A percentile compares a stretch with the other conserved stretches of the same genome.
Conservation (phyloP, 2,329 filamentous ascomycete species). For the Monilinia polystroma region DNA sequence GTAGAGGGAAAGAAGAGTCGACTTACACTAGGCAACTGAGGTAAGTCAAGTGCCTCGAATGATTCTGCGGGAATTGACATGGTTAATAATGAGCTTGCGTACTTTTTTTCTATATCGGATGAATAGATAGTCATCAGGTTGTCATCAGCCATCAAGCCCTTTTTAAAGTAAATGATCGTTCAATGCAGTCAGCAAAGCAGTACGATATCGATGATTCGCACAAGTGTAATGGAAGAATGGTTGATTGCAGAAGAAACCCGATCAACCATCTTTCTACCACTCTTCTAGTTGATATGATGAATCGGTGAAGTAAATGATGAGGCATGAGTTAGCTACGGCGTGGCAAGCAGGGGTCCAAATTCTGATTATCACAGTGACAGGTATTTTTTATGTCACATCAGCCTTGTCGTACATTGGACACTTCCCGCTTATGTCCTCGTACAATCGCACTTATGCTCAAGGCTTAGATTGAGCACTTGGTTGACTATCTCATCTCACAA, state of each 20-base stretch:
- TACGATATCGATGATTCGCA: neutral
- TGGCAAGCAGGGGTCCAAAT: neutral
- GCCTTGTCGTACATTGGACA: neutral
- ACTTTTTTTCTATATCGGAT: slow-evolving; percentile 17
- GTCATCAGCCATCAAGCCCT: slow-evolving; percentile 1
- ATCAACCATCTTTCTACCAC: neutral
- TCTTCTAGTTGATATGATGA: neutral
- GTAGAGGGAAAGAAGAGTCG: slow-evolving; percentile 6
- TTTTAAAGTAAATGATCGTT: slow-evolving; percentile 7
- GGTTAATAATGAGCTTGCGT: slow-evolving; percentile 9
- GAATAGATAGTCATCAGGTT: slow-evolving; percentile 11
- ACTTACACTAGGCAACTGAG: neutral
- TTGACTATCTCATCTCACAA: neutral
- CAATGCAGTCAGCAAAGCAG: slow-evolving; percentile 21
- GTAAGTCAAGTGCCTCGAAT: slow-evolving; percentile 17
- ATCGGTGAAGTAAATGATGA: neutral
- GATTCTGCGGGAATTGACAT: slow-evolving; percentile 14
- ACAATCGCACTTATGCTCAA: neutral
- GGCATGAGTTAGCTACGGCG: neutral
- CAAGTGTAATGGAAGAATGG: slow-evolving; percentile 16
- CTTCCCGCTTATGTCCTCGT: neutral
- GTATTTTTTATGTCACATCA: neutral
- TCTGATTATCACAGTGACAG: neutral
- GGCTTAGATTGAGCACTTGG: neutral
- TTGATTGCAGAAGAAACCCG: slow-evolving; percentile 17